phyloP scores from a whole-genome alignment of 352 stramenopile genomes.

The Globisporangium solare region DNA sequence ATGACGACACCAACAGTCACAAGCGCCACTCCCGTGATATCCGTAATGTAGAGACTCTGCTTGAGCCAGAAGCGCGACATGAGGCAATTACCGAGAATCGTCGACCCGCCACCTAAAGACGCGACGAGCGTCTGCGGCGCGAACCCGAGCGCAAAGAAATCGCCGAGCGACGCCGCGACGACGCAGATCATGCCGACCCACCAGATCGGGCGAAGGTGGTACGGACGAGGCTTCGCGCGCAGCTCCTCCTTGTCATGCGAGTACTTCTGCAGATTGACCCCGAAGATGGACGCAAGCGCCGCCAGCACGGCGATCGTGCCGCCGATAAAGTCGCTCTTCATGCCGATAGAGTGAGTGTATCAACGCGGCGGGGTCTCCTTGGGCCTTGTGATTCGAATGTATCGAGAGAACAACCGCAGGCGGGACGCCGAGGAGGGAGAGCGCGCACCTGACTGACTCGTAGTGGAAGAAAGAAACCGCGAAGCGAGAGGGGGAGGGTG shows the following conservation, averaged over 20 bases:
- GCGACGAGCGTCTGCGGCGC: slow-evolving; percentile 83
- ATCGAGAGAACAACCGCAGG: slow-evolving; percentile 1
- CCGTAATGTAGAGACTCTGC: slow-evolving; percentile 81
- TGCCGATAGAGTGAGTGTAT: slow-evolving; percentile 16
- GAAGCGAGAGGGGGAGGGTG: not conserved
- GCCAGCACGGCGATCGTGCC: slow-evolving; percentile 69
- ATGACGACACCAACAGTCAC: slow-evolving; percentile 79
- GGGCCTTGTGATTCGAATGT: not conserved
- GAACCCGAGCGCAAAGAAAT: slow-evolving; percentile 86
- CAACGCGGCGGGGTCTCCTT: not conserved
- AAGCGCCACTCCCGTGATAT: slow-evolving; percentile 68
- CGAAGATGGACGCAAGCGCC: slow-evolving; percentile 85
- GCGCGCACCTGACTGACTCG: not conserved
- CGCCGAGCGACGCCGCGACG: slow-evolving; percentile 70
- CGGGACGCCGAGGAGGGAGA: not conserved
- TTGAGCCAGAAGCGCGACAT: slow-evolving; percentile 87
- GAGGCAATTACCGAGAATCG: slow-evolving; percentile 80
- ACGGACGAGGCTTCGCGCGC: slow-evolving; percentile 62
- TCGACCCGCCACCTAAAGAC: slow-evolving; percentile 75
- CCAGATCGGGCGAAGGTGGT: slow-evolving; percentile 82
- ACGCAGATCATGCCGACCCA: slow-evolving; percentile 87
- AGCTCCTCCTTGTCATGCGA: slow-evolving; percentile 83
- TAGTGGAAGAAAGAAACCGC: not conserved
- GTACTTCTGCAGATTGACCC: slow-evolving; percentile 90
- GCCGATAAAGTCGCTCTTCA: slow-evolving; percentile 77